phyloP scores from a whole-genome alignment of 2,329 filamentous ascomycete genomes.

The Penicillium aurantiogriseum region DNA sequence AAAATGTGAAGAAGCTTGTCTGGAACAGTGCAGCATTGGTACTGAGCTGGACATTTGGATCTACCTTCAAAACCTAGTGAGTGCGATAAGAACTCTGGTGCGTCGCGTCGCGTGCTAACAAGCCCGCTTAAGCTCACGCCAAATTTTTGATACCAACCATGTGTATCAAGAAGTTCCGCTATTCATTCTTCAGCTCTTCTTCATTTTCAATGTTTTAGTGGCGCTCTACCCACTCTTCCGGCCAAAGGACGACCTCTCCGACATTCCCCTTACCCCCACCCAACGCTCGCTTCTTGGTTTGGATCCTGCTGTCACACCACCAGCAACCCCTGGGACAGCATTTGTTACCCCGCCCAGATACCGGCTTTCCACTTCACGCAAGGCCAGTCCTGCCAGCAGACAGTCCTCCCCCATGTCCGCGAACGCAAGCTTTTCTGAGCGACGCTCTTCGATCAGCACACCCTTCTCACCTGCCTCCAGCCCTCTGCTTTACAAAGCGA shows the following conservation, averaged over 20 bases:
- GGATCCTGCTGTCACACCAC: conserved; percentile 62
- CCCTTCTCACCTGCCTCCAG: conserved; percentile 56
- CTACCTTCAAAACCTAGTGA: conserved; percentile 40
- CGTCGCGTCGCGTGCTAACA: conserved; percentile 13
- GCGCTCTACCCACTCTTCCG: conserved; percentile 72
- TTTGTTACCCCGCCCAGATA: conserved; percentile 88
- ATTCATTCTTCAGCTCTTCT: conserved; percentile 60
- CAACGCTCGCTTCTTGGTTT: conserved; percentile 85
- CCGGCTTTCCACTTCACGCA: conserved; percentile 64
- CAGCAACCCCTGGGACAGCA: conserved; percentile 64
- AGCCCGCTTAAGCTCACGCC: conserved; percentile 22
- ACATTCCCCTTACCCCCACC: conserved; percentile 86
- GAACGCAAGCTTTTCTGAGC: conserved; percentile 36
- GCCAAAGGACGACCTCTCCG: conserved; percentile 72
- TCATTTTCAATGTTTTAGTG: conserved; percentile 67
- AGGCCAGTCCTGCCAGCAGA: conserved; percentile 41
- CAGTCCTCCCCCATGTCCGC: conserved; percentile 39
- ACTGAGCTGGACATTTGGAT: conserved; percentile 48
- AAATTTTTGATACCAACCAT: conserved; percentile 35
- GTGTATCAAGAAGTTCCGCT: conserved; percentile 47
- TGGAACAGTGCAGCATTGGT: conserved; percentile 64
- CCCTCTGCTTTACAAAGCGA: conserved; percentile 66
- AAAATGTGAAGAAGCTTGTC: conserved; percentile 68
- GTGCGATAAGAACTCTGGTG: conserved; percentile 13
- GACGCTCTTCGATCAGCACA: conserved; percentile 43